Evolutionary conservation across 768 basidiomycete species (phyloP).

Genomic region (Lentinula aciculospora): DNA sequence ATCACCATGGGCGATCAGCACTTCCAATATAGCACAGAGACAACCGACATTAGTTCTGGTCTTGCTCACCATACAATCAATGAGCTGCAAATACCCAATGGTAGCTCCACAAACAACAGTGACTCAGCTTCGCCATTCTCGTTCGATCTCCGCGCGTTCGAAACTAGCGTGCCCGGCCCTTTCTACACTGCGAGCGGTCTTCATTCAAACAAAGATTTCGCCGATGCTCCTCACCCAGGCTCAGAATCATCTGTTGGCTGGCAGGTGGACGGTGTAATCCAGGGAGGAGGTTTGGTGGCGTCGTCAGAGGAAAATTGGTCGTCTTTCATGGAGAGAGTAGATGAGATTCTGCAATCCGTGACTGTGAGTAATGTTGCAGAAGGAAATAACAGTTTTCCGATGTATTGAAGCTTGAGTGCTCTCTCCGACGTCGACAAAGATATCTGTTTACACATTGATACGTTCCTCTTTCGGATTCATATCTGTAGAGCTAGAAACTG

Average conservation of each 20-base stretch:
- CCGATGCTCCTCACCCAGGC: neutral
- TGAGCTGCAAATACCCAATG: neutral
- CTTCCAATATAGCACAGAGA: neutral
- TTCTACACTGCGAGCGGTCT: neutral
- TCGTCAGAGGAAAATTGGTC: constrained; percentile 1
- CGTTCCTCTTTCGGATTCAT: no score
- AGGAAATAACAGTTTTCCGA: neutral
- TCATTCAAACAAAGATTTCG: neutral
- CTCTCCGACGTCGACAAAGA: no score
- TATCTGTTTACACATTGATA: no score
- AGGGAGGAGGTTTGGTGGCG: neutral
- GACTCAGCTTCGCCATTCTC: neutral
- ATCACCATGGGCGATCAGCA: neutral
- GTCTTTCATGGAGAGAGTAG: neutral
- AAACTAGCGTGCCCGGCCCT: neutral
- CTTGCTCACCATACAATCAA: neutral
- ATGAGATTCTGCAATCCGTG: neutral
- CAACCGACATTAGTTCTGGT: no score
- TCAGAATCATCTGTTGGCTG: neutral
- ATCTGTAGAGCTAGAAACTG: no score
- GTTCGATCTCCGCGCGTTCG: neutral
- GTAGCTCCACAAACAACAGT: neutral
- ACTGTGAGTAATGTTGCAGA: neutral
- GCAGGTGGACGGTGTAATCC: neutral
- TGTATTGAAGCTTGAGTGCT: neutral